A percentile compares a stretch with the other conserved stretches of the same genome.
phyloP scores from a whole-genome alignment of 768 basidiomycete species.

The Mycena crocata region DNA sequence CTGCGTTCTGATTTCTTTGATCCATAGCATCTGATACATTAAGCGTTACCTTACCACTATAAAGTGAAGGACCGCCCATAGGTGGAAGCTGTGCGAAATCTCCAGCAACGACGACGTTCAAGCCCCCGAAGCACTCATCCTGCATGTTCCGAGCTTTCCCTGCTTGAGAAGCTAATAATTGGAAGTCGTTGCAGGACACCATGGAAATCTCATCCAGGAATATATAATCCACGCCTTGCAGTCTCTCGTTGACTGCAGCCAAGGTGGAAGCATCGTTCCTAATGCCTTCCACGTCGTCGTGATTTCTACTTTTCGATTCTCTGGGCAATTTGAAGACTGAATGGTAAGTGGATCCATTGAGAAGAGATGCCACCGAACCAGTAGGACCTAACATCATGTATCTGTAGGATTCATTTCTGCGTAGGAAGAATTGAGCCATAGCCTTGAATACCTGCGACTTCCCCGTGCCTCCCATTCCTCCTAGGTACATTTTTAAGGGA shows the following conservation, averaged over 20 bases:
- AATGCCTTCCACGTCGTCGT: neutral
- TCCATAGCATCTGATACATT: neutral
- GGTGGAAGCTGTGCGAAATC: conserved; percentile 57
- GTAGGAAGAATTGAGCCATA: conserved; percentile 23
- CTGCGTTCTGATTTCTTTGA: conserved; percentile 35
- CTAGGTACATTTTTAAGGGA: conserved; percentile 41
- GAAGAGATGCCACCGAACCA: conserved; percentile 34
- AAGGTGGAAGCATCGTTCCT: conserved; percentile 10
- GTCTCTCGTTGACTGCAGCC: conserved; percentile 8
- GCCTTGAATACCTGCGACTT: conserved; percentile 39
- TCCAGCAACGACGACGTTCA: conserved; percentile 54
- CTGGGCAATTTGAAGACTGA: conserved; percentile 19
- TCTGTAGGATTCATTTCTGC: neutral
- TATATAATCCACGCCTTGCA: conserved; percentile 47
- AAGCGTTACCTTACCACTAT: conserved; percentile 10
- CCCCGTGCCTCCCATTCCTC: conserved; percentile 42
- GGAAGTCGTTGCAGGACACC: conserved; percentile 35
- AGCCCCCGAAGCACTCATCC: conserved; percentile 46
- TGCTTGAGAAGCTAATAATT: conserved; percentile 4
- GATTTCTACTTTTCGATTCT: conserved; percentile 25
- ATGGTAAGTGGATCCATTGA: conserved; percentile 28
- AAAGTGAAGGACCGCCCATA: conserved; percentile 24
- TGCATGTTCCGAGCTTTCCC: conserved; percentile 35
- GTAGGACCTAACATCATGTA: conserved; percentile 28
- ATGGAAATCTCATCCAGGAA: conserved; percentile 50